These are phyloP conservation scores for Raddia distichophylla DNA, from an alignment of 176 grass and related monocot genomes.

Conservation along the genomic window DNA sequence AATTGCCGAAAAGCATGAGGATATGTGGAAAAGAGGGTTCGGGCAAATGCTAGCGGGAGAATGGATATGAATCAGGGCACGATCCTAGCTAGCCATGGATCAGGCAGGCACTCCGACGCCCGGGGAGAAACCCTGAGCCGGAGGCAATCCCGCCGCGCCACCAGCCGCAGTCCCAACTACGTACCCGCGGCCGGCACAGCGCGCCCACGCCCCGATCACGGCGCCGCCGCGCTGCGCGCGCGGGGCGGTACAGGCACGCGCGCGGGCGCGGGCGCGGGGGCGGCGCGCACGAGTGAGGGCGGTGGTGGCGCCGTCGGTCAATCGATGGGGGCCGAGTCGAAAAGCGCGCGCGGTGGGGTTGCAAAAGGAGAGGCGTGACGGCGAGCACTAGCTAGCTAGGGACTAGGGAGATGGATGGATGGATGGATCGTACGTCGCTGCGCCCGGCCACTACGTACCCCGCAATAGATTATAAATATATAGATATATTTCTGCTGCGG, in stretches of 20 bases:
- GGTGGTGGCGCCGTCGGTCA: conserved; percentile 24
- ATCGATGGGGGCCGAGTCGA: background rate
- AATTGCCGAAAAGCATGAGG: background rate
- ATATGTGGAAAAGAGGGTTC: background rate
- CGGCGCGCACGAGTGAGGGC: background rate
- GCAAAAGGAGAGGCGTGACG: background rate
- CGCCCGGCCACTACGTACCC: conserved; percentile 32
- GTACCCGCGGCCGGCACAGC: too few species aligned
- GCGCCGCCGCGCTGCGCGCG: too few species aligned
- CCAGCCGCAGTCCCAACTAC: too few species aligned
- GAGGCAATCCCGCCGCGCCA: conserved; percentile 41
- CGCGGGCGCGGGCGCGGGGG: background rate
- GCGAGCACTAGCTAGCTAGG: background rate
- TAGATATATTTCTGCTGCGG: conserved; percentile 23
- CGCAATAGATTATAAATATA: background rate
- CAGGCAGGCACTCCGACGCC: background rate
- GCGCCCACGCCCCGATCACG: too few species aligned
- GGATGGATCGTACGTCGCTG: conserved; percentile 22
- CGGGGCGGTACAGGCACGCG: conserved; percentile 5
- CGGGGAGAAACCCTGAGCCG: background rate
- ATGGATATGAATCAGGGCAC: background rate
- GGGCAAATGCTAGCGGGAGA: background rate
- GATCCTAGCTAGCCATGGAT: background rate
- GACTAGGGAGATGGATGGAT: too few species aligned
- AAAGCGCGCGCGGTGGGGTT: background rate